phyloP scores from a whole-genome alignment of 208 protist genomes.

The Kentomonas sorsogonicus region DNA sequence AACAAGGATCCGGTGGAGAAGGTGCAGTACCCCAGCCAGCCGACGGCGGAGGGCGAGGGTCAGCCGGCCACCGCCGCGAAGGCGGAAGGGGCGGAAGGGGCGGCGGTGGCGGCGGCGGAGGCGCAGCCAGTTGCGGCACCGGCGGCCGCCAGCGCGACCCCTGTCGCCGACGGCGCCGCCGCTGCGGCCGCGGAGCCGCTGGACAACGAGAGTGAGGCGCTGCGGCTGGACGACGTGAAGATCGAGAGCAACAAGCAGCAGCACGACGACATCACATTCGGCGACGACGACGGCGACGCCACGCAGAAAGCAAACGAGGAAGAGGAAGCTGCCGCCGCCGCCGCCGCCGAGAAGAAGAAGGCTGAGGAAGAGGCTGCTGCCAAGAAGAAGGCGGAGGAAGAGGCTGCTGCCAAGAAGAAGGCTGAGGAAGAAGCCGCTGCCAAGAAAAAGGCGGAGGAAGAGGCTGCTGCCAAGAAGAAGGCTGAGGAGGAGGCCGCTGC shows the following conservation, averaged over 20 bases:
- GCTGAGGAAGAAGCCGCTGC: neutral
- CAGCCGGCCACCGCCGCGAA: neutral
- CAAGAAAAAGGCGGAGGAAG: constrained; percentile 4
- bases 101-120: neutral
- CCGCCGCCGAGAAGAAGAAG: constrained; percentile 2
- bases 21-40: no score
- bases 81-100: neutral
- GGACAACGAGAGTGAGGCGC: neutral
- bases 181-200: neutral
- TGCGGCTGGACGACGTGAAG: neutral
- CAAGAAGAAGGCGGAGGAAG: neutral
- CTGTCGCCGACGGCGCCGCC: neutral
- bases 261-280: neutral
- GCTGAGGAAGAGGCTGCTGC: neutral
- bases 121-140: neutral
- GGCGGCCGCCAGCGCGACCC: neutral
- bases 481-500: neutral
- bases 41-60: neutral
- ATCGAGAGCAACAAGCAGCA: neutral
- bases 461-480: neutral
- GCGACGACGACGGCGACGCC: neutral
- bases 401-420: neutral
- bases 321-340: neutral
- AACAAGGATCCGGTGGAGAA: no score
- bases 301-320: neutral